Evolutionary conservation across 2,329 filamentous ascomycete genomes (phyloP).

Genomic region (Atkinsonella texensis): DNA sequence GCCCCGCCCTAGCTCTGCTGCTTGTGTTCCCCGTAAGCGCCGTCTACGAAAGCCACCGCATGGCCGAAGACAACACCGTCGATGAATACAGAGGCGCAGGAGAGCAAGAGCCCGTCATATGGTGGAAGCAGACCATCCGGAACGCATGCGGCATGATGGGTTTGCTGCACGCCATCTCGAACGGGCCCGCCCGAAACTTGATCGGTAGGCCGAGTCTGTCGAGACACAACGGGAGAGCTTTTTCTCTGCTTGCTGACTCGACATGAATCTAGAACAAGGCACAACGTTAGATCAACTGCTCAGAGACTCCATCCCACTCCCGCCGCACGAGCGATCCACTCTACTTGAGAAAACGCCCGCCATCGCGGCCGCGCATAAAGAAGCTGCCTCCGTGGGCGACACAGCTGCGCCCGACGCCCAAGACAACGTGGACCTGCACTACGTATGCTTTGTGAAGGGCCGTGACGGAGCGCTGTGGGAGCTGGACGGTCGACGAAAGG

Average conservation of each 20-base stretch:
- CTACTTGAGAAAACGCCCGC: conserved; percentile 66
- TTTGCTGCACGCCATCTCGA: conserved; percentile 68
- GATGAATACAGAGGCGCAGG: conserved; percentile 58
- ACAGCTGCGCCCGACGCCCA: conserved; percentile 65
- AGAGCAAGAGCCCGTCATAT: conserved; percentile 62
- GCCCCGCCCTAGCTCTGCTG: conserved; percentile 76
- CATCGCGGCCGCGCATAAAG: conserved; percentile 67
- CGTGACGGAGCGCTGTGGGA: conserved; percentile 51
- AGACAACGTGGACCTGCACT: conserved; percentile 86
- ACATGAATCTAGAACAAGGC: conserved; percentile 23
- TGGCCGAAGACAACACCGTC: conserved; percentile 55
- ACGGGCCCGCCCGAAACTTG: conserved; percentile 56
- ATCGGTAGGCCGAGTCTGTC: conserved; percentile 33
- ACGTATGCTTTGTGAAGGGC: conserved; percentile 83
- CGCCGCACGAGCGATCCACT: conserved; percentile 52
- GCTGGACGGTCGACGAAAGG: conserved; percentile 47
- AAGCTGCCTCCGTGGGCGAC: conserved; percentile 65
- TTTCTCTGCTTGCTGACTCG: conserved; percentile 1
- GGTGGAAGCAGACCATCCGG: conserved; percentile 91
- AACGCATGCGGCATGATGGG: conserved; percentile 92
- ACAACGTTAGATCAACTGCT: conserved; percentile 56
- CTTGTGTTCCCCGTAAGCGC: conserved; percentile 81
- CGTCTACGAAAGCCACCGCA: conserved; percentile 65
- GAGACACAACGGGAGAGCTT: conserved; percentile 8
- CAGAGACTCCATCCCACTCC: conserved; percentile 55